Evolutionary conservation across 2,329 filamentous ascomycete genomes (phyloP).

Genomic region (Grosmannia clavigera): DNA sequence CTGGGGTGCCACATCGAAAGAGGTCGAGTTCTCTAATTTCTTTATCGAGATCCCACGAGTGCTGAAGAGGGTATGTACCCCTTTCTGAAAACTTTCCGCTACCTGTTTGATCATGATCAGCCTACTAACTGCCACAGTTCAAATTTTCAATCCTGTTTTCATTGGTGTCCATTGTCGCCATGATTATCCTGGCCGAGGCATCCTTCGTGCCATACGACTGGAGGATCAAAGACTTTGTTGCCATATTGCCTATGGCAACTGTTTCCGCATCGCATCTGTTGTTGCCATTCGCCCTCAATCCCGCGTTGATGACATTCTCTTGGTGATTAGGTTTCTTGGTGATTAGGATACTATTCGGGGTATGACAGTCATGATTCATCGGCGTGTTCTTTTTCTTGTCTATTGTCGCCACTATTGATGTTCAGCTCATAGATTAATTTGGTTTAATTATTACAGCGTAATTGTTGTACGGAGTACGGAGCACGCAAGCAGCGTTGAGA

Average conservation of each 20-base stretch:
- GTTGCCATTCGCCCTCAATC: constrained; percentile 61
- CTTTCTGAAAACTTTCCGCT: constrained; percentile 19
- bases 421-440: background rate
- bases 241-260: constrained; percentile 63
- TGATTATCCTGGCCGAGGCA: constrained; percentile 52
- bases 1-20: constrained; percentile 77
- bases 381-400: background rate
- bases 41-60: constrained; percentile 76
- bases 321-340: constrained; percentile 59
- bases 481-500: too few relatives aligned
- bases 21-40: constrained; percentile 70
- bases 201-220: constrained; percentile 53
- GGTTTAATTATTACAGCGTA: too few relatives aligned
- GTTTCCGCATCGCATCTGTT: constrained; percentile 58
- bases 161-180: constrained; percentile 42
- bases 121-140: constrained; percentile 34
- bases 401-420: background rate
- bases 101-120: background rate
- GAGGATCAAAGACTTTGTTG: constrained; percentile 59
- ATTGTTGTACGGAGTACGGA: too few relatives aligned
- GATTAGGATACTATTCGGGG: constrained; percentile 13
- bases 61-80: constrained; percentile 55
- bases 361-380: background rate
- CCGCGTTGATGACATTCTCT: constrained; percentile 69
- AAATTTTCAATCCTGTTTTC: constrained; percentile 59